Evolutionary conservation across 371 early-diverging fungal genomes (phyloP), one percentile per base, ranked within the genome.

Genomic region (Mycotypha africana): DNA sequence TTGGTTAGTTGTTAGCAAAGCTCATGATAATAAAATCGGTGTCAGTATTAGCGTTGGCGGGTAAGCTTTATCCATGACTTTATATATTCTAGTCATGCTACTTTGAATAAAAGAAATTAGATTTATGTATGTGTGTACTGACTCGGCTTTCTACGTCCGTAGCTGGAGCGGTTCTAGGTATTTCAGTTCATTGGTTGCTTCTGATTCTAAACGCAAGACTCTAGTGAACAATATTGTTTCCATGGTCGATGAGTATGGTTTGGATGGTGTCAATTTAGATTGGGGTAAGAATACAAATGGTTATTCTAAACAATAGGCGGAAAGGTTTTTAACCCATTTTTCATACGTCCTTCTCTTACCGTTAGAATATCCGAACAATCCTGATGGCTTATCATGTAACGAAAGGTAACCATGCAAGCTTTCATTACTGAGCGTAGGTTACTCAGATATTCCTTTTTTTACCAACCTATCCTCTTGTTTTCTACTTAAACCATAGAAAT

Each of bases 231-330:
- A 47, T 22, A 38, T 72, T 16, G 43, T 58, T 7, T n/a, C 49
- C 16, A 21, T 54, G 20, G 68, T 78, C 14, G 50, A 64, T 4
- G 44, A 76, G 12, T 75, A 65, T 35, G 36, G 65, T n/a, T 57
- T 84, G 15, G 79, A 82, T 53, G 85, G 81, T 10, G 54, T 76
- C 26, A 77, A 79, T 43, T 54, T 79, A 40, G 81, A 79, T 47
- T 80, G 76, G 76, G 72, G 70, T 70, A 70, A 49, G 20, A 11
- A 8, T 28, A 28, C 5, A 28, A 28, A 11, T 8, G 11, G 28
- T 28, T 8, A 11, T 28, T n/a, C n/a, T n/a, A n/a, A n/a, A n/a
- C n/a, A n/a, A n/a, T n/a, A n/a, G n/a, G n/a, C n/a, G n/a, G n/a
- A n/a, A n/a, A n/a, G n/a, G n/a, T n/a, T n/a, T n/a, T 21, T 25